A percentile compares a stretch with the other conserved stretches of the same genome.
These are phyloP conservation scores for Raddia distichophylla DNA, from an alignment of 176 grass and related monocot genomes.

Conservation along the genomic window DNA sequence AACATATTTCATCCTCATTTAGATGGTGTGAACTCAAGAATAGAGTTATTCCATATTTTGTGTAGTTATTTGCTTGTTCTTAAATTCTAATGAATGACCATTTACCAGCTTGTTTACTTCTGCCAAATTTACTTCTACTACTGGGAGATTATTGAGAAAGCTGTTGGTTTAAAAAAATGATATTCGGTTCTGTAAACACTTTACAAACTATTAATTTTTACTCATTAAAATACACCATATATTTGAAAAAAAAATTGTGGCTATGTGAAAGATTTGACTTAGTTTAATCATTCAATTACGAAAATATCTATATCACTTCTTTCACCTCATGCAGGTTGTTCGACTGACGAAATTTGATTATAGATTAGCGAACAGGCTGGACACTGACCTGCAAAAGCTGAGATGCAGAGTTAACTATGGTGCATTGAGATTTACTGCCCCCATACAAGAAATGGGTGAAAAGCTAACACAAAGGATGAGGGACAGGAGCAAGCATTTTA, in stretches of 20 bases:
- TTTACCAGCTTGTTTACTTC: background rate
- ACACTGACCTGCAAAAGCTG: slow-evolving; percentile 86
- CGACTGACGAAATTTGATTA: slow-evolving; percentile 97
- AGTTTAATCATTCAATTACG: slow-evolving; percentile 28
- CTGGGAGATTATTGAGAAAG: background rate
- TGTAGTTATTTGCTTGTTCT: background rate
- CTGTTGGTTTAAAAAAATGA: slow-evolving; percentile 6
- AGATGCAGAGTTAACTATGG: slow-evolving; percentile 96
- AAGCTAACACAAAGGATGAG: slow-evolving; percentile 83
- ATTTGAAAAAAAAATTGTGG: background rate
- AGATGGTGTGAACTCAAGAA: background rate
- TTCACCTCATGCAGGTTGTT: slow-evolving; percentile 69
- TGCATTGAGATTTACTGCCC: slow-evolving; percentile 74
- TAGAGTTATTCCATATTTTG: slow-evolving; percentile 15
- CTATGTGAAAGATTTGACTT: slow-evolving; percentile 9
- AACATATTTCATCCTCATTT: slow-evolving; percentile 4
- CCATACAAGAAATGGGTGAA: slow-evolving; percentile 87
- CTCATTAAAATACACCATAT: background rate
- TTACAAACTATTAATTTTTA: slow-evolving; percentile 5
- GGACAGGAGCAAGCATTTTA: slow-evolving; percentile 78
- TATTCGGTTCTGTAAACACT: slow-evolving; percentile 13
- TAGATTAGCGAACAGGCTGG: slow-evolving; percentile 89
- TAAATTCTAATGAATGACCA: background rate
- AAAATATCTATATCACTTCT: slow-evolving; percentile 28
- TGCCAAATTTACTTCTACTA: slow-evolving; percentile 7